These are phyloP conservation scores for Globisporangium parvum DNA, from an alignment of 352 stramenopile genomes.

Conservation along the genomic window DNA sequence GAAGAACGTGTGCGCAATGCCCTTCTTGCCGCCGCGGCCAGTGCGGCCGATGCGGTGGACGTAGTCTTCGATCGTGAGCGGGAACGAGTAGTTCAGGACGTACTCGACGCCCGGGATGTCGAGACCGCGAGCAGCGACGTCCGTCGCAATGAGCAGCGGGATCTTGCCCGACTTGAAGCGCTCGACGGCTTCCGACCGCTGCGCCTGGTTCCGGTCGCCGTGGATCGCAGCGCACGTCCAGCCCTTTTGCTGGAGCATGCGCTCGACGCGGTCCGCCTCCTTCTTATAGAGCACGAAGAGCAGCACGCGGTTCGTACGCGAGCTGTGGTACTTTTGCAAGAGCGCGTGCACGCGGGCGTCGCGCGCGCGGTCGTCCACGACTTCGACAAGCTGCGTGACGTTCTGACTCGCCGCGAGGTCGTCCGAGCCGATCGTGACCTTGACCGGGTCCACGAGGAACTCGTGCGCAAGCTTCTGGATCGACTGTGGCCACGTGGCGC, in stretches of 20 bases:
- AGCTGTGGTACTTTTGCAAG: conserved; percentile 91
- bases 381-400: conserved; percentile 93
- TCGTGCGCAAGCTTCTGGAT: conserved; percentile 96
- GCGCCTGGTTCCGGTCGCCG: conserved; percentile 93
- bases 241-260: conserved; percentile 87
- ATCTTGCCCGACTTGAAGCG: conserved; percentile 94
- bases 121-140: conserved; percentile 95
- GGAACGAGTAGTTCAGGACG: conserved; percentile 97
- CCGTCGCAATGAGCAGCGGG: conserved; percentile 95
- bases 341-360: conserved; percentile 86
- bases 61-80: conserved; percentile 97
- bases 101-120: conserved; percentile 97
- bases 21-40: conserved; percentile 92
- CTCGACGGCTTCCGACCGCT: conserved; percentile 88
- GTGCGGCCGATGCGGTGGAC: conserved; percentile 95
- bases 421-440: conserved; percentile 92
- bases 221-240: conserved; percentile 95
- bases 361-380: conserved; percentile 90
- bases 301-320: conserved; percentile 90
- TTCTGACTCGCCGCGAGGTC: conserved; percentile 94
- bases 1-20: conserved; percentile 97
- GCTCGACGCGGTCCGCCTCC: conserved; percentile 94
- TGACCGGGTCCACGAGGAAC: conserved; percentile 92
- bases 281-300: conserved; percentile 99
- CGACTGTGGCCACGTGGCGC: conserved; percentile 94